phyloP scores from a whole-genome alignment of 148 eudicot species.

The Drosera capensis region DNA sequence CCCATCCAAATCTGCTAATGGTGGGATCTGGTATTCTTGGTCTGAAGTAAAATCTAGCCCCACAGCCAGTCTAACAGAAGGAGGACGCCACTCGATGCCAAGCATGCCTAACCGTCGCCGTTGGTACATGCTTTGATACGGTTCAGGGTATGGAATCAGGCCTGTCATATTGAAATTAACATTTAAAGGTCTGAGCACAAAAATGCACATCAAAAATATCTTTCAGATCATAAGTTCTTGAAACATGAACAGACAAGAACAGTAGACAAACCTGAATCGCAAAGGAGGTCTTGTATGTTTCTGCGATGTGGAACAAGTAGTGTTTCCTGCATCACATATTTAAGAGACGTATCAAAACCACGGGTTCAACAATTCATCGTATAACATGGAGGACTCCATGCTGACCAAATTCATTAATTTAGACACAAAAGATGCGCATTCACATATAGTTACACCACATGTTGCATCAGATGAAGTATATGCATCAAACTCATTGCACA shows the following conservation, averaged over 20 bases:
- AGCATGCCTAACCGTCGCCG: slow-evolving; percentile 66
- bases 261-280: slow-evolving; percentile 70
- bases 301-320: slow-evolving; percentile 79
- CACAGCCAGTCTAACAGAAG: slow-evolving; percentile 66
- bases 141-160: slow-evolving; percentile 96
- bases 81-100: slow-evolving; percentile 91
- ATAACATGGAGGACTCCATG: too few relatives aligned
- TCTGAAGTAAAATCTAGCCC: slow-evolving; percentile 65
- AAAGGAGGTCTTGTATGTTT: slow-evolving; percentile 94
- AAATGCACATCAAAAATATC: background rate
- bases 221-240: slow-evolving; percentile 2
- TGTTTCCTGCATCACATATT: slow-evolving; percentile 54
- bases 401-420: too few relatives aligned
- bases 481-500: too few relatives aligned
- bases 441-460: too few relatives aligned
- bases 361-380: too few relatives aligned
- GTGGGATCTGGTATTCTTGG: slow-evolving; percentile 57
- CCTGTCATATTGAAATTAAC: slow-evolving; percentile 25
- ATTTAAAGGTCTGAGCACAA: background rate
- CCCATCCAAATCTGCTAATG: slow-evolving; percentile 60
- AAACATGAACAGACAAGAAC: slow-evolving; percentile 5
- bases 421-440: too few relatives aligned
- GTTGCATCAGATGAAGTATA: too few relatives aligned
- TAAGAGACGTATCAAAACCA: background rate
- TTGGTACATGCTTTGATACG: slow-evolving; percentile 91